Evolutionary conservation across 352 stramenopile species (phyloP).

Genomic region (Phytophthora idaei): DNA sequence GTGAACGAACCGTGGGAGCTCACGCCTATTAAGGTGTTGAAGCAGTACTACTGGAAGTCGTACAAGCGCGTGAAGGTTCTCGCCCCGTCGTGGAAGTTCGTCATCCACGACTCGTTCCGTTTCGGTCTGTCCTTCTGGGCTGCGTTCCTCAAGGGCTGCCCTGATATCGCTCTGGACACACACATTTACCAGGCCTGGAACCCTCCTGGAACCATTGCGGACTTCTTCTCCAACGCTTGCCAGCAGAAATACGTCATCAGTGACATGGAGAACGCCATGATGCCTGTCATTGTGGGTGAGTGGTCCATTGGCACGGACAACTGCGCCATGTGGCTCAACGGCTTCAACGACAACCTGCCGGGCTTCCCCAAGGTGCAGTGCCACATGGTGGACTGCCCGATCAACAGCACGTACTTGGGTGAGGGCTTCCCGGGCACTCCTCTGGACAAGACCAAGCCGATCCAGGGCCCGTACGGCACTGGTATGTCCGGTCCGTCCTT

Average conservation of each 20-base stretch:
- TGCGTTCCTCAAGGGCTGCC: constrained; percentile 83
- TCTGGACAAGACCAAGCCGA: constrained; percentile 87
- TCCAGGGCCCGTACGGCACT: constrained; percentile 88
- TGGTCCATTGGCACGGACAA: constrained; percentile 92
- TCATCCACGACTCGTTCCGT: constrained; percentile 97
- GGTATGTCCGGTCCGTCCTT: constrained; percentile 87
- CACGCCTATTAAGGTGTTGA: constrained; percentile 92
- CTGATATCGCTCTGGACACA: constrained; percentile 95
- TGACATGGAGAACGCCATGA: constrained; percentile 92
- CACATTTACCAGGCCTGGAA: constrained; percentile 96
- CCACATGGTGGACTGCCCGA: constrained; percentile 81
- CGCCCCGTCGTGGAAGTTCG: constrained; percentile 95
- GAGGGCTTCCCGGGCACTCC: constrained; percentile 90
- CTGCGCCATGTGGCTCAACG: constrained; percentile 88
- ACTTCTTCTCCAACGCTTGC: constrained; percentile 94
- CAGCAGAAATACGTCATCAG: constrained; percentile 89
- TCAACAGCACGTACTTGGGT: constrained; percentile 91
- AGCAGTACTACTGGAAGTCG: constrained; percentile 97
- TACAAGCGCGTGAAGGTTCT: constrained; percentile 94
- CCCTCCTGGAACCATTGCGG: constrained; percentile 66
- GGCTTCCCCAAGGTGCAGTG: constrained; percentile 93
- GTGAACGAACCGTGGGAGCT: constrained; percentile 97
- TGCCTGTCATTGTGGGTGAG: constrained; percentile 96
- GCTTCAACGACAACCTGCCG: constrained; percentile 91
- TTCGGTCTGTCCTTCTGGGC: constrained; percentile 82